Conservation (phyloP, 768 basidiomycete genomes). For the Suillus brevipes region DNA sequence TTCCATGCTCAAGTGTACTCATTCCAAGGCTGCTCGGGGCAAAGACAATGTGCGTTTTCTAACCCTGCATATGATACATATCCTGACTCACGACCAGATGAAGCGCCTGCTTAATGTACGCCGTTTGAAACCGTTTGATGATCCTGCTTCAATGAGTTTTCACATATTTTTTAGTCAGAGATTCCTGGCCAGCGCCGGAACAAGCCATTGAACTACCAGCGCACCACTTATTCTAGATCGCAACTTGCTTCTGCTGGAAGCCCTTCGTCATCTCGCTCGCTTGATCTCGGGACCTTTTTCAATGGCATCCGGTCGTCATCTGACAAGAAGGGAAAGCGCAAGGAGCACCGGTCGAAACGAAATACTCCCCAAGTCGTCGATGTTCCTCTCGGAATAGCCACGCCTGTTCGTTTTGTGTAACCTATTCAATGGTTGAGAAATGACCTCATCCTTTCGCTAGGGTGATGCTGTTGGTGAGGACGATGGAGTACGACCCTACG, state of each 20-base stretch:
- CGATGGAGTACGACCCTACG: not conserved
- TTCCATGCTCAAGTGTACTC: not conserved
- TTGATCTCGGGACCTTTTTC: not conserved
- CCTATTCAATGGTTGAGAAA: too few species aligned
- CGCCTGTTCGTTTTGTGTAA: too few species aligned
- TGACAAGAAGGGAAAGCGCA: not conserved
- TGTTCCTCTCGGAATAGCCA: not conserved
- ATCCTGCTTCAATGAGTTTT: not conserved
- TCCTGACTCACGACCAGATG: not conserved
- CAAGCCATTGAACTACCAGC: not conserved
- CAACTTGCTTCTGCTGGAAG: not conserved
- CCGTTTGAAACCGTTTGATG: not conserved
- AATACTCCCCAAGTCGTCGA: not conserved
- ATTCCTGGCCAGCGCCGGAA: not conserved
- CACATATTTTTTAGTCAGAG: not conserved
- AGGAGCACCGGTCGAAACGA: not conserved
- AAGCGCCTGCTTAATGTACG: not conserved
- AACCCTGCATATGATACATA: not conserved
- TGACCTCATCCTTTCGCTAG: not conserved
- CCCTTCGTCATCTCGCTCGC: not conserved
- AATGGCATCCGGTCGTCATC: not conserved
- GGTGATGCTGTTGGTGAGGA: not conserved
- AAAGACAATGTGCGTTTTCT: not conserved
- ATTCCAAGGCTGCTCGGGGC: not conserved
- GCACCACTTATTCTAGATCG: not conserved